phyloP scores from a whole-genome alignment of 176 grass and related monocot genomes.

The Pharus latifolius region DNA sequence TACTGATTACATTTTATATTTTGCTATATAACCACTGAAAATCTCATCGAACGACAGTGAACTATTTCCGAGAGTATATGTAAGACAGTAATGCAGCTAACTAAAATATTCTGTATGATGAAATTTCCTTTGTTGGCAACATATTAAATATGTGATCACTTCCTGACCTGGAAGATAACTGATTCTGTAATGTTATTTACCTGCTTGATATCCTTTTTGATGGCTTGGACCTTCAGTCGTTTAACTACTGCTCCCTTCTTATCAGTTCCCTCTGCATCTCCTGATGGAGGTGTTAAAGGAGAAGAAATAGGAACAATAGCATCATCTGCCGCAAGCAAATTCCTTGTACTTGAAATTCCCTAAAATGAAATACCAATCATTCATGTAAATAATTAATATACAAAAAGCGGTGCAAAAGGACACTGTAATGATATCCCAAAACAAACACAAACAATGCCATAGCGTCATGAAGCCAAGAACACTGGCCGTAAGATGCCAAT shows the following conservation, averaged over 20 bases:
- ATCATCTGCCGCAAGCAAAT: conserved; percentile 49
- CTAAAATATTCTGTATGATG: neutral
- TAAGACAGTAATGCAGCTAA: neutral
- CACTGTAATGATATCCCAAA: neutral
- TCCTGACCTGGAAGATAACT: neutral
- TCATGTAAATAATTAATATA: conserved; percentile 2
- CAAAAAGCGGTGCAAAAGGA: neutral
- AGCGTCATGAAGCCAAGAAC: neutral
- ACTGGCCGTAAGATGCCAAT: neutral
- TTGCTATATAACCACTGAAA: neutral
- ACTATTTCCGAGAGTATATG: neutral
- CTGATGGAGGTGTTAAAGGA: conserved; percentile 50
- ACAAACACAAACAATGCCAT: neutral
- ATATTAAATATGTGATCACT: neutral
- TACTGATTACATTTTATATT: neutral
- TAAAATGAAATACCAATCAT: conserved; percentile 3
- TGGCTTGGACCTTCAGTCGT: conserved; percentile 54
- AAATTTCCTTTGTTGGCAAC: neutral
- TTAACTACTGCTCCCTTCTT: conserved; percentile 39
- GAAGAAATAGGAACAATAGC: conserved; percentile 73
- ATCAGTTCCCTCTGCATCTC: conserved; percentile 26
- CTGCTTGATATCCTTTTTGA: conserved; percentile 81
- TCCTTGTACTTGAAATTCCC: conserved; percentile 68
- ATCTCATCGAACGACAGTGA: neutral
- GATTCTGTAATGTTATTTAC: conserved; percentile 9